Evolutionary conservation across 2,329 filamentous ascomycete genomes (phyloP).

Genomic region (Hortaea werneckii): DNA sequence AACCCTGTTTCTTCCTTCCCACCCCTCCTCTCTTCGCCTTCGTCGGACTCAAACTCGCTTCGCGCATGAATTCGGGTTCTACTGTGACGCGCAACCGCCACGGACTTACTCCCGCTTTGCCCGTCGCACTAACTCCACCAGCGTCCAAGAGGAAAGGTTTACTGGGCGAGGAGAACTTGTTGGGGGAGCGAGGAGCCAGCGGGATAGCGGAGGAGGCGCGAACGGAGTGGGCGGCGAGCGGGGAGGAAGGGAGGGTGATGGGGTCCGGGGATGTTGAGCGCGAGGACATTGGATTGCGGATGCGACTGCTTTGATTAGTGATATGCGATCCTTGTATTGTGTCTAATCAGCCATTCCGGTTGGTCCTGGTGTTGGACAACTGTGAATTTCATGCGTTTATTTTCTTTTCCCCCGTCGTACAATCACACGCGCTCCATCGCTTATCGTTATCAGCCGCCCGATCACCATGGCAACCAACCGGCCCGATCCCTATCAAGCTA

Average conservation of each 20-base stretch:
- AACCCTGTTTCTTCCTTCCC: too few relatives aligned
- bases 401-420: too few relatives aligned
- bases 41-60: slow-evolving; percentile 14
- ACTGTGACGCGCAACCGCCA: slow-evolving; percentile 43
- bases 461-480: too few relatives aligned
- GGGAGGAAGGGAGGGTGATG: slow-evolving; percentile 25
- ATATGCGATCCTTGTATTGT: too few relatives aligned
- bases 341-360: too few relatives aligned
- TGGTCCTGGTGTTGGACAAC: too few relatives aligned
- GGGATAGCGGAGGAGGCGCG: slow-evolving; percentile 18
- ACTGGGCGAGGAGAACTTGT: slow-evolving; percentile 24
- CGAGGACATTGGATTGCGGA: neutral
- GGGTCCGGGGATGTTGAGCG: slow-evolving; percentile 24
- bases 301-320: too few relatives aligned
- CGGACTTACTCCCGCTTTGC: slow-evolving; percentile 31
- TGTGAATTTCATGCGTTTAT: too few relatives aligned
- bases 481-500: too few relatives aligned
- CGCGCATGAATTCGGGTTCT: slow-evolving; percentile 34
- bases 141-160: slow-evolving; percentile 38
- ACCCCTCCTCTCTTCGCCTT: slow-evolving; percentile 7
- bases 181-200: slow-evolving; percentile 2
- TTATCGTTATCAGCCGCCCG: too few relatives aligned
- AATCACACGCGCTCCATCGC: too few relatives aligned
- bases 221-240: slow-evolving; percentile 17
- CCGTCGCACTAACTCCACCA: too few relatives aligned